A percentile compares a stretch with the other conserved stretches of the same genome.
Evolutionary conservation across 306 rosid genomes (phyloP).

Genomic region (Prunus mira): DNA sequence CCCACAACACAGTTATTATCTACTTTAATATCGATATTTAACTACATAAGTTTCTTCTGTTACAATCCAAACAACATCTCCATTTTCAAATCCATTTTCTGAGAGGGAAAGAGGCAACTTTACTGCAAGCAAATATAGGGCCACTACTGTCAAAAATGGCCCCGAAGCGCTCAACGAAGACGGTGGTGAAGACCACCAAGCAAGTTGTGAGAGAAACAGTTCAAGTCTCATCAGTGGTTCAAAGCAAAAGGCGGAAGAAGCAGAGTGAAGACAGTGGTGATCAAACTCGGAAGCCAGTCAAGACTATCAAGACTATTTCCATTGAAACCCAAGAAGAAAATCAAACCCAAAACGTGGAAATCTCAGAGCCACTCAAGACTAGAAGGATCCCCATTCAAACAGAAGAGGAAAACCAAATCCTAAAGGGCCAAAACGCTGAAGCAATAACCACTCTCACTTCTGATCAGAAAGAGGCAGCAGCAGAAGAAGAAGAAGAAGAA

Average conservation of each 20-base stretch:
- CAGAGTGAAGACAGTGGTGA: background rate
- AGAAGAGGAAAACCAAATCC: background rate
- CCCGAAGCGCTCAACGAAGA: conserved; percentile 38
- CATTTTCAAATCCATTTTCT: background rate
- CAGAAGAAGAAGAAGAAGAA: background rate
- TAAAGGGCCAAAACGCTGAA: background rate
- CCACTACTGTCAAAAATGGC: conserved; percentile 27
- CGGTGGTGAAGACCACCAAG: conserved; percentile 36
- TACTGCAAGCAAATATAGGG: background rate
- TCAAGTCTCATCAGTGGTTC: conserved; percentile 29
- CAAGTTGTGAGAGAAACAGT: conserved; percentile 31
- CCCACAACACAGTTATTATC: background rate
- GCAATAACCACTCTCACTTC: background rate
- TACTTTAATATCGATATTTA: background rate
- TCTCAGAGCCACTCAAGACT: conserved; percentile 1
- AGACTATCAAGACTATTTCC: background rate
- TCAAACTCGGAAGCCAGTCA: background rate
- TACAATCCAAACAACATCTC: background rate
- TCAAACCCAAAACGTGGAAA: conserved; percentile 2
- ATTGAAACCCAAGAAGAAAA: background rate
- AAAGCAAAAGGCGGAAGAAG: conserved; percentile 17
- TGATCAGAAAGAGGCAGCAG: background rate
- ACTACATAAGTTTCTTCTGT: background rate
- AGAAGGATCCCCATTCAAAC: conserved; percentile 7
- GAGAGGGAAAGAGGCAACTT: background rate